These are phyloP conservation scores for Cercospora beticola DNA, from an alignment of 2,329 filamentous ascomycete species.

Conservation along the genomic window DNA sequence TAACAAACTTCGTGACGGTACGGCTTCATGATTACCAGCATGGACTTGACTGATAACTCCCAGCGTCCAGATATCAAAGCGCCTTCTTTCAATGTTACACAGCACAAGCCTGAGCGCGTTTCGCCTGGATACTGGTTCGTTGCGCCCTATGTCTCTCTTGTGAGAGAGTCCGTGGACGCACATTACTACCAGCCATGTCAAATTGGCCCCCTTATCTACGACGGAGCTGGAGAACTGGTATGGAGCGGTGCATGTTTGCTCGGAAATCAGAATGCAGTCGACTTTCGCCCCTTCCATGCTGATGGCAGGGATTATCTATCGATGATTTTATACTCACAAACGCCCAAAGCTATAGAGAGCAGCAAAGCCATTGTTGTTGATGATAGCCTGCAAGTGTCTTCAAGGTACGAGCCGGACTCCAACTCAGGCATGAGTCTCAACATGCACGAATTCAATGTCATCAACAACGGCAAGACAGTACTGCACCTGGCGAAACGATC, in stretches of 20 bases:
- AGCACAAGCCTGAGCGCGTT: constrained; percentile 14
- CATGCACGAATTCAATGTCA: constrained; percentile 43
- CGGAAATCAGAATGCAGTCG: constrained; percentile 17
- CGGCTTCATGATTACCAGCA: too few species aligned
- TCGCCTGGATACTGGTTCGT: constrained; percentile 27
- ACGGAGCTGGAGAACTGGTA: constrained; percentile 22
- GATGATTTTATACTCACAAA: constrained; percentile 5
- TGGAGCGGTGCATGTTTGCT: constrained; percentile 23
- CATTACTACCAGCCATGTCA: constrained; percentile 17
- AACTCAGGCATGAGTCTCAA: constrained; percentile 21
- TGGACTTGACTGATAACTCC: not conserved
- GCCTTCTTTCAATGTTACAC: constrained; percentile 21
- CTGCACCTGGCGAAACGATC: constrained; percentile 22
- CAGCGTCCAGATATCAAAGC: constrained; percentile 26
- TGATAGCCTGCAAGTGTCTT: not conserved
- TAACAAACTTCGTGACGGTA: constrained; percentile 5
- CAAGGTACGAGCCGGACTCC: not conserved
- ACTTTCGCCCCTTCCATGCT: constrained; percentile 13
- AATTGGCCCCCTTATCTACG: constrained; percentile 24
- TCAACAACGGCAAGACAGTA: constrained; percentile 36
- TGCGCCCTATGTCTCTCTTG: constrained; percentile 22
- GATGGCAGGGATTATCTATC: constrained; percentile 12
- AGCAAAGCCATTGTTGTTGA: constrained; percentile 17
- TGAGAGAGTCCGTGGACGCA: constrained; percentile 6
- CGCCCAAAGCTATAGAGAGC: not conserved